Percentiles rank a stretch among this genome's conserved stretches.
Evolutionary conservation across 371 early-diverging fungal genomes (phyloP).

Genomic region (Blakeslea trispora): DNA sequence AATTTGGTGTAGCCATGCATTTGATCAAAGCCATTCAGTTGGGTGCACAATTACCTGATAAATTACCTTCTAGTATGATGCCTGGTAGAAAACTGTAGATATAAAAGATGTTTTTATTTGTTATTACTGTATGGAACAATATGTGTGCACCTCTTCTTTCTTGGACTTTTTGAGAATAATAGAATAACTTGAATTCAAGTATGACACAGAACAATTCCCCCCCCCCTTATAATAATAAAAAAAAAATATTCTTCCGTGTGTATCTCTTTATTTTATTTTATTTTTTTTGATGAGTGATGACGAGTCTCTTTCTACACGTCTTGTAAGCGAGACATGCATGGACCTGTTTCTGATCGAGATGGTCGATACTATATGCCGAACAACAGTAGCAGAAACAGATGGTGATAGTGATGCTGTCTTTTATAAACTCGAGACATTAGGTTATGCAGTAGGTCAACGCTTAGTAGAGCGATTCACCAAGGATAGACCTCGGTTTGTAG

Average conservation of each 20-base stretch:
- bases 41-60: conserved; percentile 54
- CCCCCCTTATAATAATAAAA: too few species aligned
- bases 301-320: conserved; percentile 15
- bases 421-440: conserved; percentile 85
- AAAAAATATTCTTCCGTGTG: background rate
- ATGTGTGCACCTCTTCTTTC: too few species aligned
- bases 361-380: conserved; percentile 70
- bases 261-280: background rate
- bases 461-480: conserved; percentile 85
- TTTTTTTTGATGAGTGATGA: background rate
- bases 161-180: too few species aligned
- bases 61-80: conserved; percentile 43
- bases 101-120: background rate
- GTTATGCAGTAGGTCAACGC: conserved; percentile 87
- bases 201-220: too few species aligned
- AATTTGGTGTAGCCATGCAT: conserved; percentile 72
- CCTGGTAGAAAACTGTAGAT: conserved; percentile 11
- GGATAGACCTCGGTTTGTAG: conserved; percentile 82
- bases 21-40: conserved; percentile 47
- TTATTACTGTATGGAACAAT: too few species aligned
- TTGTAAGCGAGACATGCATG: conserved; percentile 66
- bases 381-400: conserved; percentile 62
- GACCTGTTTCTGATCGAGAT: conserved; percentile 82
- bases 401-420: conserved; percentile 78
- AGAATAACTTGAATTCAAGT: too few species aligned